These are phyloP conservation scores for Geranomyces michiganensis DNA, from an alignment of 192 early-diverging fungal genomes.

Conservation along the genomic window DNA sequence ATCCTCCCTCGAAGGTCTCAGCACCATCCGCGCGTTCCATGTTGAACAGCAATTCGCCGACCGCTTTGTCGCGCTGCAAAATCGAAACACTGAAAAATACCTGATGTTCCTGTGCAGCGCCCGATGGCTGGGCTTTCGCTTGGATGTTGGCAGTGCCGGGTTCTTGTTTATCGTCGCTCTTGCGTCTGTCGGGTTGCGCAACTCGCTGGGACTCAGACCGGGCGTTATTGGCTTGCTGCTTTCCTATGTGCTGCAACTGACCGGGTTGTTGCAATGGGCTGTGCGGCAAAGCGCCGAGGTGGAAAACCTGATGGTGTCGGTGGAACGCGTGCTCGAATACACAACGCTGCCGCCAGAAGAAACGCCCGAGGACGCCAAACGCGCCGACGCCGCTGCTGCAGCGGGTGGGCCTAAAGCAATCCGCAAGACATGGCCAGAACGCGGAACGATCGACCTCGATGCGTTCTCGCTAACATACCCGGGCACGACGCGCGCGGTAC, in stretches of 20 bases:
- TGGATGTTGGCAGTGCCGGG: slow-evolving; percentile 48
- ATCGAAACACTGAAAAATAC: slow-evolving; percentile 64
- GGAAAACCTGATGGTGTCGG: slow-evolving; percentile 60
- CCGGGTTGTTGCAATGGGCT: slow-evolving; percentile 53
- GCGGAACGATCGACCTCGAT: slow-evolving; percentile 61
- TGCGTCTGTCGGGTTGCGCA: slow-evolving; percentile 49
- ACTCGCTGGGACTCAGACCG: slow-evolving; percentile 45
- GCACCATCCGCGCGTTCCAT: slow-evolving; percentile 69
- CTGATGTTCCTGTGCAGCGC: slow-evolving; percentile 46
- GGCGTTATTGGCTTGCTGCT: slow-evolving; percentile 56
- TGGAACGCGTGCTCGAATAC: slow-evolving; percentile 72
- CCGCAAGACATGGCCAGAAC: slow-evolving; percentile 59
- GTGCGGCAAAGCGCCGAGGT: slow-evolving; percentile 53
- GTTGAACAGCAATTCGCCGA: slow-evolving; percentile 59
- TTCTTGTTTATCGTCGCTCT: slow-evolving; percentile 56
- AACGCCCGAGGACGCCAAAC: slow-evolving; percentile 3
- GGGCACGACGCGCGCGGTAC: slow-evolving; percentile 41
- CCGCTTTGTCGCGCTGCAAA: slow-evolving; percentile 54
- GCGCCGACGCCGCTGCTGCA: not conserved
- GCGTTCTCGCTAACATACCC: slow-evolving; percentile 64
- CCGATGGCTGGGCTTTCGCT: slow-evolving; percentile 62
- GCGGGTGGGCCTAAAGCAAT: not conserved
- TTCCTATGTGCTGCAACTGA: slow-evolving; percentile 58
- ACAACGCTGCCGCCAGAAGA: slow-evolving; percentile 33
- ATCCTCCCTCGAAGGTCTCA: slow-evolving; percentile 69